A percentile compares a stretch with the other conserved stretches of the same genome.
These are phyloP conservation scores for Aspergillus sp. DNA, from an alignment of 2,329 filamentous ascomycete species.

Conservation along the genomic window DNA sequence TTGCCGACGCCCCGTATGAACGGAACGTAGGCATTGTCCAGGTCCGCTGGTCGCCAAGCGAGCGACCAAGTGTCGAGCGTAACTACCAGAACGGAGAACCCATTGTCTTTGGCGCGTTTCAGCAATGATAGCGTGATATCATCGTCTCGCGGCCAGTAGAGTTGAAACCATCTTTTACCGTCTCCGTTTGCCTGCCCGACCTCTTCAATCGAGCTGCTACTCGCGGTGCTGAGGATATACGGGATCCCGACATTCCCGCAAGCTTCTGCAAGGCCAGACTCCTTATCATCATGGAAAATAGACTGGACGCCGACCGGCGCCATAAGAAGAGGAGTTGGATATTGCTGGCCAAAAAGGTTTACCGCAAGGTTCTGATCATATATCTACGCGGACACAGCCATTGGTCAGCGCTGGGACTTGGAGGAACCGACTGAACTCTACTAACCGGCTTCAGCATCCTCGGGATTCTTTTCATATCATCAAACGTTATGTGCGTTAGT, in stretches of 20 bases:
- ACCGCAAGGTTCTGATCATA: conserved; percentile 51
- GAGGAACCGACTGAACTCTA: not conserved
- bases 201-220: conserved; percentile 65
- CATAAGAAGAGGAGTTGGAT: conserved; percentile 59
- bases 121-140: conserved; percentile 67
- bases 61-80: conserved; percentile 72
- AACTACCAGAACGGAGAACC: conserved; percentile 67
- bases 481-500: conserved; percentile 7
- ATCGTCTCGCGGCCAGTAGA: conserved; percentile 71
- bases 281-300: conserved; percentile 66
- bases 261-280: conserved; percentile 64
- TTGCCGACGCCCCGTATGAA: conserved; percentile 63
- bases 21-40: conserved; percentile 58
- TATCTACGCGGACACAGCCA: conserved; percentile 24
- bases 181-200: conserved; percentile 61
- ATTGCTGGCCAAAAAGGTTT: conserved; percentile 53
- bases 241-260: conserved; percentile 64
- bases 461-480: conserved; percentile 48
- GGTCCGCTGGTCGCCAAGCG: conserved; percentile 66
- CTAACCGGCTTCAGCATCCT: conserved; percentile 48
- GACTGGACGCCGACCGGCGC: conserved; percentile 70
- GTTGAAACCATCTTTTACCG: conserved; percentile 68
- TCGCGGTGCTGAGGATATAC: conserved; percentile 68
- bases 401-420: not conserved
- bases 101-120: conserved; percentile 59